Evolutionary conservation across 129 eudicot genomes (phyloP), one percentile per base, ranked within the genome.

Genomic region (Flaveria sonorensis): DNA sequence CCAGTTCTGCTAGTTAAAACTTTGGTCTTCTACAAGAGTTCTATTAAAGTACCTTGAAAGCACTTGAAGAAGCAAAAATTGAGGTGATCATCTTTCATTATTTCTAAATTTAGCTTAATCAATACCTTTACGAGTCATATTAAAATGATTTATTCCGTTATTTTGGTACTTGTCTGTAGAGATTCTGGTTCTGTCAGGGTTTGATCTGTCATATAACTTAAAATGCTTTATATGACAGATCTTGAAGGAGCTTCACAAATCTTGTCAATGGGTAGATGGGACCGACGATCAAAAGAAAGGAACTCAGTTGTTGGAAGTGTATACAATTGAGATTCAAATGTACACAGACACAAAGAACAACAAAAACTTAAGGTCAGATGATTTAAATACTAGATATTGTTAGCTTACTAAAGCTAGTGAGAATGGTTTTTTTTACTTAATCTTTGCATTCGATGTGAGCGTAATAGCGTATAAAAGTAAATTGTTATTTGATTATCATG

Each of bases 231-330:
- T 47, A 43, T 63, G n/a, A 72, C 74, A 94, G 99, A 94, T 94
- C 70, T 86, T 94, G 92, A 94, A 94, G 88, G 96, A 94, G 78
- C 97, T 91, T 55, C 97, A 91, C 79, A 91, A 87, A 75, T 94
- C 97, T 57, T 94, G 99, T 83, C 92, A 86, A 77, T 85, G 82
- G 72, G 90, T 89, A 66, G 97, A 94, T 88, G 99, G 97, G 26
- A 85, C 85, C 21, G 97, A 94, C 83, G 99, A 91, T 85, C 97
- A 91, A 81, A 94, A 94, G 96, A 94, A 94, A 85, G 97, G 97
- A 60, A 94, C 99, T 73, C 97, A 91, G 66, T 80, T 94, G 45
- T 77, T 94, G 86, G 99, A 94, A 82, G 97, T 94, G 14, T 94
- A 94, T 85, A 97, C 99, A 67, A 86, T 94, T 79, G 99, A 94